These are phyloP conservation scores for Durusdinium trenchii DNA, from an alignment of 73 alveolate genomes.

Conservation along the genomic window DNA sequence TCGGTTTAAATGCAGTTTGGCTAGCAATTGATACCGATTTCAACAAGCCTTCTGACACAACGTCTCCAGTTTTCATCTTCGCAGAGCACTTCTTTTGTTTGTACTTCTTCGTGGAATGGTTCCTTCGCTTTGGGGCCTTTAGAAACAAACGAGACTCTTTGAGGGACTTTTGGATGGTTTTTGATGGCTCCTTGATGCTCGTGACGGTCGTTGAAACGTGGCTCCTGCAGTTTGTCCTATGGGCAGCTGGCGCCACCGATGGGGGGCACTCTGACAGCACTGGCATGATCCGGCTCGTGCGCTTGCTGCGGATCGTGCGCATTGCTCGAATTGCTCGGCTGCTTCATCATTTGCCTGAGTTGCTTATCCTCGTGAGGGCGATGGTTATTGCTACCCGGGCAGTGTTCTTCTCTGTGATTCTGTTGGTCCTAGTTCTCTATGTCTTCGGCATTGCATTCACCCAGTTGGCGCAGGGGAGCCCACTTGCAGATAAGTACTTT, in stretches of 20 bases:
- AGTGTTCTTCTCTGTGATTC: constrained; percentile 68
- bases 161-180: constrained; percentile 66
- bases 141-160: neutral
- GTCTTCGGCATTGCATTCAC: constrained; percentile 83
- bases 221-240: constrained; percentile 52
- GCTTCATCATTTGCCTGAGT: constrained; percentile 76
- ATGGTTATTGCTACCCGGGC: constrained; percentile 86
- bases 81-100: constrained; percentile 67
- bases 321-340: constrained; percentile 91
- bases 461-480: constrained; percentile 43
- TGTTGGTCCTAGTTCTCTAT: constrained; percentile 75
- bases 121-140: constrained; percentile 33
- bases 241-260: constrained; percentile 38
- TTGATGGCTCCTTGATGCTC: constrained; percentile 70
- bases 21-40: constrained; percentile 84
- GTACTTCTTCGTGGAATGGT: constrained; percentile 60
- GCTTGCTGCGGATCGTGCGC: constrained; percentile 85
- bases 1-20: constrained; percentile 82
- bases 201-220: constrained; percentile 70
- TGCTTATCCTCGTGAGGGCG: constrained; percentile 72
- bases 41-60: constrained; percentile 15
- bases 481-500: constrained; percentile 27
- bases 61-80: constrained; percentile 42
- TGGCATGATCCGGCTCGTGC: constrained; percentile 65
- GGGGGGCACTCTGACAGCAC: constrained; percentile 32